Evolutionary conservation across 2,329 filamentous ascomycete species (phyloP).

Genomic region (Talaromyces piceae): DNA sequence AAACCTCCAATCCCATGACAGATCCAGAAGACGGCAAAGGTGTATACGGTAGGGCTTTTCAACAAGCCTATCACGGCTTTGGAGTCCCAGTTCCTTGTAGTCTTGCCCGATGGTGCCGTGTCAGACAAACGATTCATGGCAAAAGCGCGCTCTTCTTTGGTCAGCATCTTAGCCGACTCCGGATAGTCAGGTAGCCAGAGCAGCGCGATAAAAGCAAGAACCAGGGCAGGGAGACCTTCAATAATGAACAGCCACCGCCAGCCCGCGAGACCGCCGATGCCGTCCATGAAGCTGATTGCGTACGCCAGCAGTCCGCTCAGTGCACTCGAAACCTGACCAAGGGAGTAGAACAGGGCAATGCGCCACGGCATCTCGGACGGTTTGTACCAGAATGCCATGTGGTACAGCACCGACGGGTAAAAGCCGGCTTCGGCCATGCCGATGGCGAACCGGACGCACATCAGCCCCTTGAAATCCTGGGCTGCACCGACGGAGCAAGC

Average conservation of each 20-base stretch:
- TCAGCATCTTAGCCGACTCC: slow-evolving; percentile 65
- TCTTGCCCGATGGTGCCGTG: slow-evolving; percentile 23
- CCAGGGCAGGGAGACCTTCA: slow-evolving; percentile 56
- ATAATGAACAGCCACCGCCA: slow-evolving; percentile 51
- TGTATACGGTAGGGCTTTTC: slow-evolving; percentile 30
- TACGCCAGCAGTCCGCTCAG: slow-evolving; percentile 56
- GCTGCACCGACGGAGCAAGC: slow-evolving; percentile 30
- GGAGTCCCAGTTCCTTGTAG: slow-evolving; percentile 26
- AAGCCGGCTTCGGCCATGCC: slow-evolving; percentile 31
- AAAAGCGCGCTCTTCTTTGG: slow-evolving; percentile 51
- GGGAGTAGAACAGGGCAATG: slow-evolving; percentile 38
- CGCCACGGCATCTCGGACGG: slow-evolving; percentile 28
- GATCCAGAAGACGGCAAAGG: slow-evolving; percentile 35
- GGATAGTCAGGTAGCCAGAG: slow-evolving; percentile 69
- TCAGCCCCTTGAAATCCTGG: slow-evolving; percentile 30
- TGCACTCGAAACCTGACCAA: slow-evolving; percentile 60
- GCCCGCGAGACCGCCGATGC: slow-evolving; percentile 47
- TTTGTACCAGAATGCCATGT: slow-evolving; percentile 36
- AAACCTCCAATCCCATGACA: slow-evolving; percentile 39
- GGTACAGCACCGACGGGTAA: slow-evolving; percentile 28
- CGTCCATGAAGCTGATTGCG: slow-evolving; percentile 53
- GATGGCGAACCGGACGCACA: slow-evolving; percentile 33
- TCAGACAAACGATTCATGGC: slow-evolving; percentile 21
- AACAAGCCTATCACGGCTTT: slow-evolving; percentile 23
- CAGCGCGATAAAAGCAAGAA: slow-evolving; percentile 51